Percentiles rank a stretch among this genome's conserved stretches.
These are phyloP conservation scores for Aspergillus haitiensis DNA, from an alignment of 495 filamentous ascomycete genomes.

Conservation along the genomic window DNA sequence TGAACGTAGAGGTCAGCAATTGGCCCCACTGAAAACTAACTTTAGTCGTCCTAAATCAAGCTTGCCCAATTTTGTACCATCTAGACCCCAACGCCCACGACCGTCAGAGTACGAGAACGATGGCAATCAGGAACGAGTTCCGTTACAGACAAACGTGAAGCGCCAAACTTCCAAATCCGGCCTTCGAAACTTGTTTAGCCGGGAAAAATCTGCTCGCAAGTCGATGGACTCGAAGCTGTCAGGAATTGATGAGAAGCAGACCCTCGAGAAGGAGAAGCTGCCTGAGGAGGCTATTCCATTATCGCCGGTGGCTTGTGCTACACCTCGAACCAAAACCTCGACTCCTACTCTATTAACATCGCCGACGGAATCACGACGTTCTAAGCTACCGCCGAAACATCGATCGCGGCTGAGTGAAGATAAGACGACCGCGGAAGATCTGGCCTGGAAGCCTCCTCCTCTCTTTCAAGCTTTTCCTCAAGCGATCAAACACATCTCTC, in stretches of 20 bases:
- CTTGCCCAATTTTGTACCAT: conserved; percentile 15
- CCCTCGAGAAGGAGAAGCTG: conserved; percentile 9
- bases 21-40: conserved; percentile 44
- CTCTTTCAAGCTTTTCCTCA: conserved; percentile 92
- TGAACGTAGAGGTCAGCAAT: conserved; percentile 41
- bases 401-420: conserved; percentile 27
- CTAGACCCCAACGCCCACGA: conserved; percentile 39
- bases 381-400: conserved; percentile 26
- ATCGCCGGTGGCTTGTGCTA: conserved; percentile 30
- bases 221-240: conserved; percentile 34
- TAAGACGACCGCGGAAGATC: conserved; percentile 26
- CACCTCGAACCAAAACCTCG: conserved; percentile 32
- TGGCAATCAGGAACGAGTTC: conserved; percentile 34
- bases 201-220: conserved; percentile 36
- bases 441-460: conserved; percentile 73
- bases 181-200: conserved; percentile 42
- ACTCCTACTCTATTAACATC: conserved; percentile 32
- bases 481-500: conserved; percentile 59
- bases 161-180: conserved; percentile 44
- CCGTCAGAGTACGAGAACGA: conserved; percentile 39
- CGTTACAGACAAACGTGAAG: conserved; percentile 37
- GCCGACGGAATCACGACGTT: conserved; percentile 24
- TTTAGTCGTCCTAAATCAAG: conserved; percentile 38
- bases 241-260: conserved; percentile 37
- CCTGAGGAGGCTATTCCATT: conserved; percentile 24